Percentiles rank a stretch among this genome's conserved stretches.
These are phyloP conservation scores for Abortiporus biennis DNA, from an alignment of 1,284 basidiomycete genomes.

Conservation along the genomic window DNA sequence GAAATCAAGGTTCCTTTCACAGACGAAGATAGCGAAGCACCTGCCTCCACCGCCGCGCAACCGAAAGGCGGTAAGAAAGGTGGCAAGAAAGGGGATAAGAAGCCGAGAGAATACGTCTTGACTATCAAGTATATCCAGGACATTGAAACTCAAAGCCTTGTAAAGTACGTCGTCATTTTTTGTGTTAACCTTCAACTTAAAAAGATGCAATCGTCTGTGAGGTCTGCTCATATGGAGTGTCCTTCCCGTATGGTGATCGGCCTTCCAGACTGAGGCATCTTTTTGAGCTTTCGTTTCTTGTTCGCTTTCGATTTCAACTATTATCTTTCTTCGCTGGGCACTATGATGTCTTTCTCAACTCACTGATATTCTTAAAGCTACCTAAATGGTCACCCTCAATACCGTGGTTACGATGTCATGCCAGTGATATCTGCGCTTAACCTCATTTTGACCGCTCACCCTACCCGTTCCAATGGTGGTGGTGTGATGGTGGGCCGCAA, in stretches of 20 bases:
- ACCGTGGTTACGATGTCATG: constrained; percentile 55
- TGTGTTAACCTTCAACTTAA: background rate
- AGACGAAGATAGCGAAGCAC: constrained; percentile 49
- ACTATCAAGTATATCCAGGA: constrained; percentile 52
- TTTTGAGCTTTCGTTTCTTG: constrained; percentile 10
- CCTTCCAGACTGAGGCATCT: constrained; percentile 16
- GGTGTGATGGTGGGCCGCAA: constrained; percentile 73
- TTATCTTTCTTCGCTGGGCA: background rate
- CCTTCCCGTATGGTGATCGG: constrained; percentile 12
- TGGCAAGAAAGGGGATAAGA: constrained; percentile 14
- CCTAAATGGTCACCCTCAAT: constrained; percentile 51
- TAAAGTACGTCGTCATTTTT: constrained; percentile 34
- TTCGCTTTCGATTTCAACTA: constrained; percentile 9
- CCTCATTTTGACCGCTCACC: constrained; percentile 57
- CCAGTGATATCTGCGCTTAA: constrained; percentile 72
- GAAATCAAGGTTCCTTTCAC: constrained; percentile 49
- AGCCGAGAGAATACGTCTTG: constrained; percentile 54
- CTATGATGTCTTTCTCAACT: constrained; percentile 3
- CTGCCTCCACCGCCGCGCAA: constrained; percentile 1
- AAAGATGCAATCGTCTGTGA: constrained; percentile 17
- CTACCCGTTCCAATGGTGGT: constrained; percentile 48
- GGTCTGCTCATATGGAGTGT: constrained; percentile 9
- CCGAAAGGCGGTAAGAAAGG: constrained; percentile 12
- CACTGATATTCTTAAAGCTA: constrained; percentile 36
- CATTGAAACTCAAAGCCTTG: constrained; percentile 52